phyloP scores from a whole-genome alignment of 2,329 filamentous ascomycete species.

The Pseudogymnoascus sp. region DNA sequence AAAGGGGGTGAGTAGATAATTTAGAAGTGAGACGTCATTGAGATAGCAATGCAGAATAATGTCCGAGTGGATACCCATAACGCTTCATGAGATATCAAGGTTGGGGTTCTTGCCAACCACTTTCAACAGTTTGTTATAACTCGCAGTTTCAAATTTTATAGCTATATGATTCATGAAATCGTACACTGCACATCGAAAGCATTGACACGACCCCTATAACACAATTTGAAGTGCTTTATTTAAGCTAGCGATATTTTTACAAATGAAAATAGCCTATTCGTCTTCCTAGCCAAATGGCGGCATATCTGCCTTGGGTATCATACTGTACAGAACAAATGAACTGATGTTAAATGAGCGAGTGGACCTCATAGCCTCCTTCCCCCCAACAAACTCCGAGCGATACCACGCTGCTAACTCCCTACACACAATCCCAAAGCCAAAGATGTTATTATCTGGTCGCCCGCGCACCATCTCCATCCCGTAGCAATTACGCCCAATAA shows the following conservation, averaged over 20 bases:
- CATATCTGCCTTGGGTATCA: conserved; percentile 12
- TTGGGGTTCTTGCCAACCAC: not conserved
- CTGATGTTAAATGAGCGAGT: conserved; percentile 11
- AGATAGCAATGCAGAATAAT: conserved; percentile 8
- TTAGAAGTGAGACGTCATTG: conserved; percentile 6
- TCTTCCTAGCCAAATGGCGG: conserved; percentile 5
- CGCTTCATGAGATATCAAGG: not conserved
- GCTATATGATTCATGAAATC: not conserved
- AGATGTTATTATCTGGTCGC: conserved; percentile 6
- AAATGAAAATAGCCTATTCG: conserved; percentile 6
- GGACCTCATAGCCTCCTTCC: conserved; percentile 5
- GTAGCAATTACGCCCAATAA: not conserved
- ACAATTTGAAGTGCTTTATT: conserved; percentile 2
- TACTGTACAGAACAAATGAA: conserved; percentile 14
- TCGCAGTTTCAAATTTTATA: not conserved
- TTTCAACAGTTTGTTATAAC: not conserved
- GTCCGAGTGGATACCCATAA: not conserved
- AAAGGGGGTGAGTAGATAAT: conserved; percentile 14
- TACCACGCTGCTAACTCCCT: not conserved
- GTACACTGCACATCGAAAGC: not conserved
- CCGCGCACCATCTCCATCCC: not conserved
- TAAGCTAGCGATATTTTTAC: not conserved
- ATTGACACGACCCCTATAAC: not conserved
- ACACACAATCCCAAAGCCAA: not conserved
- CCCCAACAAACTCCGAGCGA: conserved; percentile 1